Conservation (phyloP, 306 rosid species). For the Corylus avellana region DNA sequence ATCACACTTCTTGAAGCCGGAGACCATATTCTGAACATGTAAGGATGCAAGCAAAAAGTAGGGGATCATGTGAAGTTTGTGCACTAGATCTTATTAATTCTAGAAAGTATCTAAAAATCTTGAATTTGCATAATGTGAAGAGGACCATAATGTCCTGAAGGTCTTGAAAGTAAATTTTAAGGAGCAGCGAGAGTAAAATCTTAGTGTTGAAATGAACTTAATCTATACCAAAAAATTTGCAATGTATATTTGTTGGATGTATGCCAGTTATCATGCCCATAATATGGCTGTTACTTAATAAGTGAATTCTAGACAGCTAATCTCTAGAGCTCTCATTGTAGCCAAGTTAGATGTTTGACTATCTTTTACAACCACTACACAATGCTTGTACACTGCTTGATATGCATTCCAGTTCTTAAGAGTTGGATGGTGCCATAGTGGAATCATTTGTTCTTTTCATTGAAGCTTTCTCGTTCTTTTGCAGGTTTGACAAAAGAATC, state of each 20-base stretch:
- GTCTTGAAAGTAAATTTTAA: background rate
- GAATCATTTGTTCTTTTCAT: background rate
- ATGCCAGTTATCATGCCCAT: background rate
- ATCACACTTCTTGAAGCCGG: constrained; percentile 94
- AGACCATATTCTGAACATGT: constrained; percentile 88
- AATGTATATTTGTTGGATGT: background rate
- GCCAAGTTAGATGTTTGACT: background rate
- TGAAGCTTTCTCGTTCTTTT: constrained; percentile 22
- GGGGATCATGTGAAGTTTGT: background rate
- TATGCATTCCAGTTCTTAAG: background rate
- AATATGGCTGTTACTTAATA: background rate
- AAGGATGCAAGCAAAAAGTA: constrained; percentile 23
- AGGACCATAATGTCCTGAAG: background rate
- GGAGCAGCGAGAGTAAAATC: background rate
- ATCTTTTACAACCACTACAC: background rate
- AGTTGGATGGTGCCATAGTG: background rate
- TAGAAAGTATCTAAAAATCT: background rate
- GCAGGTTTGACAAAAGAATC: constrained; percentile 95
- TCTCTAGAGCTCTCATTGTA: background rate
- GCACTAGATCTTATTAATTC: background rate
- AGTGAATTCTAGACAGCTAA: background rate
- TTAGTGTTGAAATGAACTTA: background rate
- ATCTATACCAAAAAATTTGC: background rate
- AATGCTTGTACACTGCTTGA: background rate
- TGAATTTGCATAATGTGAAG: background rate